Evolutionary conservation across 2,329 filamentous ascomycete species (phyloP), one percentile per base, ranked within the genome.

Genomic region (Sarocladium brachiariae): DNA sequence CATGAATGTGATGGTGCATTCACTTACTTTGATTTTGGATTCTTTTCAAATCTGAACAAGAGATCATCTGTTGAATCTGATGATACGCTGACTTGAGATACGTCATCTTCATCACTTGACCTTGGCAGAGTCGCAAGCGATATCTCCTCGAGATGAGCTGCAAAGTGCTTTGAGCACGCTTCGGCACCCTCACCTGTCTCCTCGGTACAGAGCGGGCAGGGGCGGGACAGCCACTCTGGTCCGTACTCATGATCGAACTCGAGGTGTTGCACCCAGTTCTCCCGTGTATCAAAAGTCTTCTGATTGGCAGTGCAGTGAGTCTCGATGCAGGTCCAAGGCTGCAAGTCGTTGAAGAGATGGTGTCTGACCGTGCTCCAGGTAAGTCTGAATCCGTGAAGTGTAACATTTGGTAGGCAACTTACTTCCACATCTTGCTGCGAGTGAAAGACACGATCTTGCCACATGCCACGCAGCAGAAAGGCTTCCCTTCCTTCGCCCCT

Each of bases 211-310:
- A 45, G 39, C 11, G 24, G 21, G 18, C 39, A 45, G 7, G 39
- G 21, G 4, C 39, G 39, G 14, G 39, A 45, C n/a, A 14, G 6
- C 39, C 39, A 45, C 8, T n/a, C 39, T 8, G 39, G 39, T 11
- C 39, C 39, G 30, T 45, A 45, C 11, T 45, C 39, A 30, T 45
- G 39, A 30, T 45, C 39, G 39, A 45, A 45, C 18, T 45, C 39
- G 4, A 45, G 23, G 30, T 45, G 39, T n/a, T 45, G 39, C 7
- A 30, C 24, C 39, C 39, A 45, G 24, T 6, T 45, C 24, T 45
- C 39, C 4, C 23, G 39, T 4, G 39, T 45, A 11, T 30, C 14
- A n/a, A 45, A 45, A 4, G 39, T 45, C 5, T 14, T 30, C 5
- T 4, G 3, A 13, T n/a, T 23, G 9, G 13, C 23, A 27, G 39